Evolutionary conservation across 768 basidiomycete species (phyloP).

Genomic region (Pleurotus tuber-regium): DNA sequence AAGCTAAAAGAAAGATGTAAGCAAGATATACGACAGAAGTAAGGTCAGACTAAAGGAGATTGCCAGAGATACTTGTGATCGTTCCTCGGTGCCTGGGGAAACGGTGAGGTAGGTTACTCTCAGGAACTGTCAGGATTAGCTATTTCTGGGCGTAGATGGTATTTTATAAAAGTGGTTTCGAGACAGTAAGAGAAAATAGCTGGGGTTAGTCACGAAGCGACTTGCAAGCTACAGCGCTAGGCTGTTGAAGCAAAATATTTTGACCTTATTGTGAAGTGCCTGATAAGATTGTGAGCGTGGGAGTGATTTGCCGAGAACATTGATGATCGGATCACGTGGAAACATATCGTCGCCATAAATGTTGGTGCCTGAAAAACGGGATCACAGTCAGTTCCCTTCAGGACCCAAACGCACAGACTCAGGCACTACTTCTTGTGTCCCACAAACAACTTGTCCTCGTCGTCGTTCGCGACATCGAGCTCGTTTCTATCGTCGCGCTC

Average conservation of each 20-base stretch:
- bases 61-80: slow-evolving; percentile 17
- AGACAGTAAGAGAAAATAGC: background rate
- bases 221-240: too few species aligned
- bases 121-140: slow-evolving; percentile 12
- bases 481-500: slow-evolving; percentile 13
- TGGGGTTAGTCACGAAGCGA: background rate
- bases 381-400: background rate
- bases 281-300: background rate
- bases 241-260: background rate
- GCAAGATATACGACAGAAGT: too few species aligned
- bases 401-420: slow-evolving; percentile 1
- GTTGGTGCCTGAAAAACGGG: slow-evolving; percentile 10
- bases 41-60: too few species aligned
- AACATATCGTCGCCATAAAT: background rate
- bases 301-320: background rate
- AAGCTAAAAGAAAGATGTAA: too few species aligned
- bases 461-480: slow-evolving; percentile 13
- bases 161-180: background rate
- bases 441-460: slow-evolving; percentile 22
- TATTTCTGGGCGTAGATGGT: background rate
- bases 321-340: slow-evolving; percentile 5
- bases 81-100: slow-evolving; percentile 30
- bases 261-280: background rate
- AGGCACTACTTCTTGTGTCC: slow-evolving; percentile 9
- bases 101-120: slow-evolving; percentile 20